phyloP scores from a whole-genome alignment of 371 early-diverging fungal genomes.

The Apophysomyces sp. region DNA sequence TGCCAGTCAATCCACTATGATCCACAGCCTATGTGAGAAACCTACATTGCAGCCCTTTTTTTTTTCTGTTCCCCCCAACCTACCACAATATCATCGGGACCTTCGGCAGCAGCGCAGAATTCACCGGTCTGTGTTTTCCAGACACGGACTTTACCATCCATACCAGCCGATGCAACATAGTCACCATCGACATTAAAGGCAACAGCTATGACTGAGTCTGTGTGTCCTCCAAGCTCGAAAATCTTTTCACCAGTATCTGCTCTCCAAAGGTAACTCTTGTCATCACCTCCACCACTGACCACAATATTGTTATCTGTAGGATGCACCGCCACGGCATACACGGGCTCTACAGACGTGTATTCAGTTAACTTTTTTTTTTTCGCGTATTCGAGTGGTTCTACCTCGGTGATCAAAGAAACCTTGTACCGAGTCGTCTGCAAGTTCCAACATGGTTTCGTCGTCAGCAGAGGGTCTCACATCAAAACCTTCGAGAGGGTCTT shows the following conservation, averaged over 20 bases:
- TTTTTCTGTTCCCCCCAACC: conserved; percentile 13
- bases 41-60: background rate
- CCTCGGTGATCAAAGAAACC: conserved; percentile 91
- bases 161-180: conserved; percentile 88
- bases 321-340: conserved; percentile 85
- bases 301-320: conserved; percentile 70
- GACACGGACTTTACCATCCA: conserved; percentile 93
- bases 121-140: conserved; percentile 68
- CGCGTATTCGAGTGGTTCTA: conserved; percentile 16
- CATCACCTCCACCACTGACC: conserved; percentile 92
- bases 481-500: conserved; percentile 26
- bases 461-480: conserved; percentile 43
- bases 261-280: conserved; percentile 91
- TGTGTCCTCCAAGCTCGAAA: conserved; percentile 66
- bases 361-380: background rate
- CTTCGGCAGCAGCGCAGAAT: conserved; percentile 72
- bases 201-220: conserved; percentile 86
- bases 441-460: conserved; percentile 60
- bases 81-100: conserved; percentile 88
- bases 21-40: background rate
- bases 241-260: conserved; percentile 78
- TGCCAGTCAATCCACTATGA: conserved; percentile 93
- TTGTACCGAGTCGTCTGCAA: conserved; percentile 89
- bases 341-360: conserved; percentile 68
- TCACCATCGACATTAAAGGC: conserved; percentile 87